Evolutionary conservation across 306 rosid species (phyloP), one percentile per base, ranked within the genome.

Genomic region (Corylus americana): DNA sequence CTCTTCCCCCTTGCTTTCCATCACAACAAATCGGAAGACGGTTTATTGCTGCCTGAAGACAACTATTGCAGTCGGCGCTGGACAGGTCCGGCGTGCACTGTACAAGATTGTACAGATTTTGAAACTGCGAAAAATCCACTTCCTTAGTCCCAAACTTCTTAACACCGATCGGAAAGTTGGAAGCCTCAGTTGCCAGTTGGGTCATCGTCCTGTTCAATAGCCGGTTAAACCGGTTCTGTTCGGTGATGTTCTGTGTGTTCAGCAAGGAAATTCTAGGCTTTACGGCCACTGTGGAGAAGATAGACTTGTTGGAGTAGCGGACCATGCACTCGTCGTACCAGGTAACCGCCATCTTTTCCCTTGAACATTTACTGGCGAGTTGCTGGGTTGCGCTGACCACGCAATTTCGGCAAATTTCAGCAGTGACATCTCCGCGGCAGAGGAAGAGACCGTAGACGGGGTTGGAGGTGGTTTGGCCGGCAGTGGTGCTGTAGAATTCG

Each of bases 81-180:
- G 77, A 67, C 77, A 84, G 45, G 54, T 84, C 85, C 77, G 73
- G 80, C 9, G 82, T 81, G 66, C 85, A 84, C 66, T 80, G 87
- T 27, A 79, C 7, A 6, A 77, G 58, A 25, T 16, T 72, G 81
- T 77, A 80, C 22, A 80, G 10, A 39, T 7, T 47, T 53, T 11
- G 9, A 0, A 29, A 69, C 12, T 0, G 7, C 13, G 35, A 25
- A 4, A 68, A 16, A 0, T 5, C 25, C 39, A 11, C 22, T 25
- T 71, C 3, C 3, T 11, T 45, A 3, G 74, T 37, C 3, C 74
- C 63, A 11, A 53, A 80, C 42, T 74, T 77, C 5, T 8, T 47
- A 0, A 8, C 29, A 0, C 7, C 71, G 18, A 12, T 18, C 0
- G 53, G 13, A 61, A 61, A 4, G n/a, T 17, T 2, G 42, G 73